Conservation (phyloP, 768 basidiomycete genomes). For the Lepiota brunneoincarnata region DNA sequence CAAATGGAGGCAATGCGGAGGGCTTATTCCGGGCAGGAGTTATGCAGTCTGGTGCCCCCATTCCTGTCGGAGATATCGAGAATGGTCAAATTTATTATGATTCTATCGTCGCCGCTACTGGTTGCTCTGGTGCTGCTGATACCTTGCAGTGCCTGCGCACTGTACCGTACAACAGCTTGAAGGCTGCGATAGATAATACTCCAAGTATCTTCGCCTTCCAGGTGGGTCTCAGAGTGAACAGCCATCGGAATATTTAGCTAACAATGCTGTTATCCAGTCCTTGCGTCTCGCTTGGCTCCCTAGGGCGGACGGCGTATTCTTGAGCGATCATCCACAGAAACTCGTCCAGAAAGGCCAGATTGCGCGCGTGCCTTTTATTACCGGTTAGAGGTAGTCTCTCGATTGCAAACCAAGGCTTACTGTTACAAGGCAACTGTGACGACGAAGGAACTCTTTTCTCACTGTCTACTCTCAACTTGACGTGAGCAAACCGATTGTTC, state of each 20-base stretch:
- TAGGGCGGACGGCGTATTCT: constrained; percentile 44
- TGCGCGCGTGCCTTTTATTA: constrained; percentile 48
- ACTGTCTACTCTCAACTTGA: constrained; percentile 44
- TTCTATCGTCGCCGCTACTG: constrained; percentile 29
- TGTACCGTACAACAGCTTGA: constrained; percentile 32
- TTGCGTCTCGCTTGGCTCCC: constrained; percentile 46
- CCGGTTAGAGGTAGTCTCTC: constrained; percentile 28
- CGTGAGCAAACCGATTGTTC: constrained; percentile 25
- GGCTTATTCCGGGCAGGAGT: constrained; percentile 12
- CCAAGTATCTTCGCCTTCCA: constrained; percentile 38
- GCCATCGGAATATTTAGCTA: constrained; percentile 6
- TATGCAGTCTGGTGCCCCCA: constrained; percentile 36
- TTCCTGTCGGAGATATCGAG: constrained; percentile 38
- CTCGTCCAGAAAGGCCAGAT: constrained; percentile 41
- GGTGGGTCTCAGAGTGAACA: constrained; percentile 24
- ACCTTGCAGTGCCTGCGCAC: constrained; percentile 38
- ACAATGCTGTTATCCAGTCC: constrained; percentile 25
- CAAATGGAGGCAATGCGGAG: neutral
- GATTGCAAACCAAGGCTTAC: neutral
- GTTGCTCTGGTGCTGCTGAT: constrained; percentile 29
- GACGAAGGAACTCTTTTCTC: constrained; percentile 61
- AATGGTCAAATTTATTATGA: constrained; percentile 46
- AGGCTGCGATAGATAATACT: constrained; percentile 35
- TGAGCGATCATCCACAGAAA: constrained; percentile 40
- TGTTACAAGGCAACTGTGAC: constrained; percentile 43